A percentile compares a stretch with the other conserved stretches of the same genome.
Evolutionary conservation across 768 basidiomycete genomes (phyloP).

Genomic region (Cubamyces lactineus): DNA sequence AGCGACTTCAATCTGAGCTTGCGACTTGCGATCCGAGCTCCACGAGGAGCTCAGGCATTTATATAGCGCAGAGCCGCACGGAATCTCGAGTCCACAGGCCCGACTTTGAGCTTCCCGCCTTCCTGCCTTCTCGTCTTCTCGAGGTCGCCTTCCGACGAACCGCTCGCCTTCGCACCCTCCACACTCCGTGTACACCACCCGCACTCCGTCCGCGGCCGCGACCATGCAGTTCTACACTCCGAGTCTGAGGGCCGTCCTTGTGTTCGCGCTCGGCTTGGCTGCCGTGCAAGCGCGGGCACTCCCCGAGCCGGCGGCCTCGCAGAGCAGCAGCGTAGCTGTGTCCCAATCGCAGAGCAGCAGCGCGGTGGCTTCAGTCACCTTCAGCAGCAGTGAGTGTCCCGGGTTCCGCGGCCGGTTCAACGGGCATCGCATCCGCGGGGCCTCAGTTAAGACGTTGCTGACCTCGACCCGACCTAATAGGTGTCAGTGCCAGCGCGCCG

Average conservation of each 20-base stretch:
- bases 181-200: background rate
- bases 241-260: background rate
- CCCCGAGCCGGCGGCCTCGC: background rate
- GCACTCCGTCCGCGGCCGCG: background rate
- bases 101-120: too few species aligned
- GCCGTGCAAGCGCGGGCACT: background rate
- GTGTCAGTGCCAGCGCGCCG: too few species aligned
- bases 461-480: too few species aligned
- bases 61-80: too few species aligned
- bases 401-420: background rate
- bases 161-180: background rate
- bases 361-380: background rate
- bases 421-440: background rate
- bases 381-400: background rate
- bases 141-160: too few species aligned
- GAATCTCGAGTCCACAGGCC: too few species aligned
- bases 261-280: background rate
- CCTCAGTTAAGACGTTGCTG: too few species aligned
- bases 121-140: too few species aligned
- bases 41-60: too few species aligned
- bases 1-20: too few species aligned
- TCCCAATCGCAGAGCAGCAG: background rate
- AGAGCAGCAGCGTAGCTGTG: background rate
- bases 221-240: background rate
- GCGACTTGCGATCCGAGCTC: too few species aligned